Conservation (phyloP, 495 filamentous ascomycete genomes). For the Lepraria neglecta region DNA sequence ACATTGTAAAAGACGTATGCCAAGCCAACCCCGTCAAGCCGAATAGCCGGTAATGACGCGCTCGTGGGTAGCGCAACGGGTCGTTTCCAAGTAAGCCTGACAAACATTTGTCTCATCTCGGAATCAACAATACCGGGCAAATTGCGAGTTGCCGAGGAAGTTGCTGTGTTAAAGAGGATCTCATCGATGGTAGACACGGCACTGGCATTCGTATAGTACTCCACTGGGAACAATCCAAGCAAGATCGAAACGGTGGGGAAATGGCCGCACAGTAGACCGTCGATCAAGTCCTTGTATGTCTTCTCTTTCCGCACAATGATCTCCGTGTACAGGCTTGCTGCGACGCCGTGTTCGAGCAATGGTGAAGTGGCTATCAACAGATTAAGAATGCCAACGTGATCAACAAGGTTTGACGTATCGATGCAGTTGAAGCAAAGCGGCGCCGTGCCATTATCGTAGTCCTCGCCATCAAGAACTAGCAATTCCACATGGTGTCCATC, state of each 20-base stretch:
- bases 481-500: conserved; percentile 9
- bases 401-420: conserved; percentile 50
- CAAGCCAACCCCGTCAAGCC: conserved; percentile 31
- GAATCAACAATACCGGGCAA: no score
- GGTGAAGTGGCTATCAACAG: conserved; percentile 44
- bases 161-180: not conserved
- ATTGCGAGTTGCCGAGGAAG: not conserved
- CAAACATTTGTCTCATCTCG: conserved; percentile 12
- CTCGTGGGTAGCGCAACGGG: conserved; percentile 15
- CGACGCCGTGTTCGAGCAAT: conserved; percentile 36
- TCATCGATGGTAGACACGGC: conserved; percentile 15
- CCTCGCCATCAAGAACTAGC: conserved; percentile 35
- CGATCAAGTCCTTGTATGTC: conserved; percentile 23
- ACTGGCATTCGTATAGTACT: conserved; percentile 39
- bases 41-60: conserved; percentile 19
- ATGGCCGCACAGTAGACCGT: conserved; percentile 38
- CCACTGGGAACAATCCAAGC: conserved; percentile 42
- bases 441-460: conserved; percentile 35
- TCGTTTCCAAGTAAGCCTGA: conserved; percentile 19
- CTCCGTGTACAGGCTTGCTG: conserved; percentile 45
- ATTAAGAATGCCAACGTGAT: conserved; percentile 45
- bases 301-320: conserved; percentile 28
- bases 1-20: conserved; percentile 34
- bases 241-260: conserved; percentile 42
- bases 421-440: conserved; percentile 48